Base-by-base conservation (phyloP, 306 rosid species). In the Nissolia schottii region DNA sequence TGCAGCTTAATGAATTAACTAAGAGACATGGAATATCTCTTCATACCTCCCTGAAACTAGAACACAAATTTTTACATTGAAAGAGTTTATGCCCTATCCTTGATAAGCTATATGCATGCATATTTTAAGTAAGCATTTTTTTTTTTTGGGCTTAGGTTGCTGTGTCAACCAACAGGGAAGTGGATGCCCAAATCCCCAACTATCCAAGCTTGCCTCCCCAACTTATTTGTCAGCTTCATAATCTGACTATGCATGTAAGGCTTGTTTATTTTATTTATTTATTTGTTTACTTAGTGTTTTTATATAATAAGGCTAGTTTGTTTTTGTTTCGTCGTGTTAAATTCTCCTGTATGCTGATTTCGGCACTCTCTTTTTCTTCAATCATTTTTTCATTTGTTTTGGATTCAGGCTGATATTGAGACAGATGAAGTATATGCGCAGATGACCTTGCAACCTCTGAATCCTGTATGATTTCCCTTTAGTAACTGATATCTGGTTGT, bases 381-480 rank as follows among this genome's bases (percentile, higher is more conserved):
- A 79, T 54, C 19, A 50, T 38, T 34, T 78, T 64, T 70, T 74
- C 31, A 6, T 29, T 78, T 63, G 9, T 53, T 29, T 11, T 64
- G 60, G 54, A 73, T 86, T 78, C 96, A 93, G 98, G 98, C 97
- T 38, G 98, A 93, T 80, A 72, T 69, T 0, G 97, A 93, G 86
- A 90, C 98, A 1, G 97, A 83, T 75, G 86, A 93, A 88, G 98
- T 93, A 25, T 93, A 93, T 23, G 98, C 97, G 0, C 98, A 93
- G 56, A 93, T 93, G 98, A 93, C 98, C 37, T 82, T 93, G 88
- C 98, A 93, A 51, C 92, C 98, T 16, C 81, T 93, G 43, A 93
- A 70, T 83, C 88, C 84, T 46, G 98, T 93, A 88, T 37, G 87
- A 70, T 73, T n/a, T 64, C 80, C 9, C 51, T 78, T 41, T 82